A percentile compares a stretch with the other conserved stretches of the same genome.
Conservation (phyloP, 805 yeast species). For the Kodamaea fukazawae region DNA sequence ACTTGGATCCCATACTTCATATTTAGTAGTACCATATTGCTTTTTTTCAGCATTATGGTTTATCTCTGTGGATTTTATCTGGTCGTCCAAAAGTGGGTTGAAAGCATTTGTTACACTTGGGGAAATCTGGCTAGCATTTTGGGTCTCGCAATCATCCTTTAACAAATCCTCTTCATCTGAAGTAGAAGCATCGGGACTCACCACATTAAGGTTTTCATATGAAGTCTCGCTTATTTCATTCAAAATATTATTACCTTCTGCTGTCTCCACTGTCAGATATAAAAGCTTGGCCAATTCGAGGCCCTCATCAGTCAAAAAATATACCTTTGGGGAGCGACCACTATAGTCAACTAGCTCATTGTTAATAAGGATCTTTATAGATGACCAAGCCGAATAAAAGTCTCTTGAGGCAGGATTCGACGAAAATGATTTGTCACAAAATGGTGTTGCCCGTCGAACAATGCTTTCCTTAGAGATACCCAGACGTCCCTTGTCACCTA, state of each 20-base stretch:
- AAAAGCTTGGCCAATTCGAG: constrained; percentile 56
- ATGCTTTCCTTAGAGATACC: constrained; percentile 69
- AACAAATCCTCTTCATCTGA: too few species aligned
- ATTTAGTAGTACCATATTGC: constrained; percentile 26
- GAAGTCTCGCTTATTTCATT: too few species aligned
- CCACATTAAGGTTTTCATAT: too few species aligned
- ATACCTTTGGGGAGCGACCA: constrained; percentile 57
- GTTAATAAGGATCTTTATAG: constrained; percentile 59
- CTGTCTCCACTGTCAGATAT: constrained; percentile 31
- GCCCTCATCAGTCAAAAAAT: constrained; percentile 70
- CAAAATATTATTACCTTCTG: neutral
- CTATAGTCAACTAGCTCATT: constrained; percentile 54
- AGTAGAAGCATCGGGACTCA: too few species aligned
- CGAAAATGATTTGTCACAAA: constrained; percentile 56
- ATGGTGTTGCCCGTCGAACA: constrained; percentile 49
- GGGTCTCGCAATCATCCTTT: too few species aligned
- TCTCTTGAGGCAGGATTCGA: constrained; percentile 60
- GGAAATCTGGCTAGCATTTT: too few species aligned
- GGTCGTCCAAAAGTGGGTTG: too few species aligned
- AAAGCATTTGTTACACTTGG: too few species aligned
- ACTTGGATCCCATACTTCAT: constrained; percentile 60
- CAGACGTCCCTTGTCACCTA: constrained; percentile 43
- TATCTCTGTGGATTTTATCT: too few species aligned
- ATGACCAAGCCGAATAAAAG: constrained; percentile 73
- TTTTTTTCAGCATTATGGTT: too few species aligned